Conservation (phyloP, 2,329 filamentous ascomycete species). For the Clonostachys solani region DNA sequence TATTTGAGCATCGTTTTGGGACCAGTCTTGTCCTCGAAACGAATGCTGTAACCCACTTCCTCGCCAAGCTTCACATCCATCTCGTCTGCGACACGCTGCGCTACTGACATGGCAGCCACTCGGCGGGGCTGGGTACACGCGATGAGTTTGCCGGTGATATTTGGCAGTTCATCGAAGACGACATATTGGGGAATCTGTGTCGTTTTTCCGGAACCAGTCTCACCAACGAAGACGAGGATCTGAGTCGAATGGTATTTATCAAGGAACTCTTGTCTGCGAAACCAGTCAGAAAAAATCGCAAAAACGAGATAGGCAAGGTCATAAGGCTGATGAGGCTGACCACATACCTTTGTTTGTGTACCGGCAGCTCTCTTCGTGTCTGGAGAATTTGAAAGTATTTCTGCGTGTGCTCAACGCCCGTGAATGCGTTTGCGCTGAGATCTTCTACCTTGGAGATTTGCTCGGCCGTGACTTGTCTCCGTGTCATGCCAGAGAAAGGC, state of each 20-base stretch:
- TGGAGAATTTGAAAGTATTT: constrained; percentile 90
- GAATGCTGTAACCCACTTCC: constrained; percentile 97
- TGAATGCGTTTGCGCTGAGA: constrained; percentile 82
- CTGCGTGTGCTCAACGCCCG: constrained; percentile 67
- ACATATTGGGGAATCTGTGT: constrained; percentile 99
- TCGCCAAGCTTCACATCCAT: constrained; percentile 91
- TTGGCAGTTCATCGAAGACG: constrained; percentile 91
- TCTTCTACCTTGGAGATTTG: constrained; percentile 75
- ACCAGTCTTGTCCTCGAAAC: constrained; percentile 93
- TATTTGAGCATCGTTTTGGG: constrained; percentile 93
- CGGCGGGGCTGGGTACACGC: constrained; percentile 96
- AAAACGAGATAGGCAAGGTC: background rate
- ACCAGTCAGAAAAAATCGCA: constrained; percentile 1
- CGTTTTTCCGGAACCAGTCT: constrained; percentile 98
- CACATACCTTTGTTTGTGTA: constrained; percentile 78
- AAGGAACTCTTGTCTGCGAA: constrained; percentile 77
- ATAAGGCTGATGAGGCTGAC: too few relatives aligned
- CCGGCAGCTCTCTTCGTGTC: constrained; percentile 78
- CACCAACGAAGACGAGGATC: constrained; percentile 97
- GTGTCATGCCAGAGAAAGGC: constrained; percentile 62
- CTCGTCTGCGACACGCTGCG: constrained; percentile 95
- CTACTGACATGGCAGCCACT: constrained; percentile 98
- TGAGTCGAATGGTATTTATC: constrained; percentile 89
- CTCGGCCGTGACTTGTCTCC: constrained; percentile 75
- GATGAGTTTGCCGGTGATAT: constrained; percentile 81